Evolutionary conservation across 2,329 filamentous ascomycete genomes (phyloP).

Genomic region (Pseudogymnoascus destructans): DNA sequence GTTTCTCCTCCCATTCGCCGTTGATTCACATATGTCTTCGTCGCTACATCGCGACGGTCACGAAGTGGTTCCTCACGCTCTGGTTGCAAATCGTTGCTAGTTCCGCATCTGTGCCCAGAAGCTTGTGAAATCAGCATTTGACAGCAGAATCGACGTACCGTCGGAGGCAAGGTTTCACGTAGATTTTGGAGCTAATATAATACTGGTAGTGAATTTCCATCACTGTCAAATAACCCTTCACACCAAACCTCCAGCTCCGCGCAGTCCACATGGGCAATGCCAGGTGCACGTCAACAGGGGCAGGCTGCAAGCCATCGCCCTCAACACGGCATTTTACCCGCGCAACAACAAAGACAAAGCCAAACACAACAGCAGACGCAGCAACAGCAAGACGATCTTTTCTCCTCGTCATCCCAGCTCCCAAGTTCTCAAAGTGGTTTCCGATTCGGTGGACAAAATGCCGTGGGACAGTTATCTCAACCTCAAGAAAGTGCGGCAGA

Average conservation of each 20-base stretch:
- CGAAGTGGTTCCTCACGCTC: background rate
- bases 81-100: background rate
- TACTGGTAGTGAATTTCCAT: conserved; percentile 46
- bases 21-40: background rate
- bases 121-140: background rate
- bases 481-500: conserved; percentile 38
- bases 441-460: conserved; percentile 25
- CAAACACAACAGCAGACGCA: conserved; percentile 24
- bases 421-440: conserved; percentile 24
- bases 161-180: background rate
- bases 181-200: background rate
- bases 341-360: conserved; percentile 22
- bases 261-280: conserved; percentile 25
- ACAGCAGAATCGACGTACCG: background rate
- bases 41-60: background rate
- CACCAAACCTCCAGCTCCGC: conserved; percentile 21
- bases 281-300: conserved; percentile 21
- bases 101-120: background rate
- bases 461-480: conserved; percentile 26
- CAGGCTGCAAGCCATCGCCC: conserved; percentile 22
- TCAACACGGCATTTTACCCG: conserved; percentile 19
- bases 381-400: conserved; percentile 27
- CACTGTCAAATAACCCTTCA: conserved; percentile 46
- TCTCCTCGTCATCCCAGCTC: conserved; percentile 24
- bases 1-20: conserved; percentile 1